Base-by-base conservation (phyloP, 2,329 filamentous ascomycete species). In the Colletotrichum coccodes region DNA sequence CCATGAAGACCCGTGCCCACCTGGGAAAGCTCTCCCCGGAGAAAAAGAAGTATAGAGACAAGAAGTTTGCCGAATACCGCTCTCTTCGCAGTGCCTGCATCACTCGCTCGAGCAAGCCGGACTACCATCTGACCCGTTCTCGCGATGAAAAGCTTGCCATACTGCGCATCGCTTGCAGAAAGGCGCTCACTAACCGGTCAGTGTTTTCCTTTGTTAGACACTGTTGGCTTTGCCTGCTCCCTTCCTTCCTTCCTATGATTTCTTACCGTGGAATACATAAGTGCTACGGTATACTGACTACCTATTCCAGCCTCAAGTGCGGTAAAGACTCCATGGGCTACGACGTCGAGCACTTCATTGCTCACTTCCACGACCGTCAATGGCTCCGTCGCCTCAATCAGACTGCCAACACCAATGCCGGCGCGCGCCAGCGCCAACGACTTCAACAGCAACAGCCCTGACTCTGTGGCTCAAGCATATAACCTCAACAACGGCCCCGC, bases 361-460 rank as follows among this genome's bases (percentile, higher is more conserved):
- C n/a, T 30, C 59, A 50, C 18, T 67, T 67, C 50, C 64, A 67
- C 21, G 64, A 67, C 52, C n/a, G 23, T 4, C n/a, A n/a, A n/a
- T n/a, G 36, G 32, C 34, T 40, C 40, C 14, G 1, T 56, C 2
- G 3, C 30, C 6, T n/a, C 12, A 36, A 26, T 18, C 12, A 53
- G 50, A 23, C 18, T 1, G 42, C 3, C 21, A n/a, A 21, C n/a
- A 11, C 42, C 6, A n/a, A 44, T 28, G 5, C 30, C 12, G 1
- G 32, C 3, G 47, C 18, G n/a, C n/a, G n/a, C n/a, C n/a, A n/a
- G n/a, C n/a, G n/a, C n/a, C n/a, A n/a, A n/a, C n/a, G n/a, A n/a
- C n/a, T n/a, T n/a, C n/a, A n/a, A n/a, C n/a, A n/a, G n/a, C n/a
- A n/a, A n/a, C n/a, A n/a, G n/a, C n/a, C n/a, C n/a, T n/a, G n/a